Percentiles rank a stretch among this genome's conserved stretches.
These are phyloP conservation scores for Mycena sanguinolenta DNA, from an alignment of 768 basidiomycete genomes.

Conservation along the genomic window DNA sequence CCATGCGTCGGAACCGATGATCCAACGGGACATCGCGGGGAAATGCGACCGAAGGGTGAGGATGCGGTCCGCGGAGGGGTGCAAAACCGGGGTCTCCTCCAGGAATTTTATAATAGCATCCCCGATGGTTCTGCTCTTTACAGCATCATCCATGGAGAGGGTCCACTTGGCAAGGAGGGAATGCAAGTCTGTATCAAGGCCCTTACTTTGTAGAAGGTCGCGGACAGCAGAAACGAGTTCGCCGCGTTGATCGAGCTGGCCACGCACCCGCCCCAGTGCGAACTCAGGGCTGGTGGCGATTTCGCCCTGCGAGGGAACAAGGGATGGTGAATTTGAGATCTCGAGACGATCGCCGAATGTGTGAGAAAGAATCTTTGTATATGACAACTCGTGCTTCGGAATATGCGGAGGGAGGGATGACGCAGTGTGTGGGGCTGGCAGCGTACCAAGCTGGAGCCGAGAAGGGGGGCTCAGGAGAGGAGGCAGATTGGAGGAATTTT, in stretches of 20 bases:
- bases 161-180: constrained; percentile 85
- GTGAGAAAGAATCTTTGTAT: constrained; percentile 88
- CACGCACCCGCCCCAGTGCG: constrained; percentile 91
- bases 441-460: constrained; percentile 64
- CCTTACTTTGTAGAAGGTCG: constrained; percentile 68
- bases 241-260: constrained; percentile 81
- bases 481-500: constrained; percentile 62
- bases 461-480: constrained; percentile 49
- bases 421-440: constrained; percentile 43
- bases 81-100: constrained; percentile 52
- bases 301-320: constrained; percentile 77
- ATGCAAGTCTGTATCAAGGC: constrained; percentile 70
- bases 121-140: constrained; percentile 71
- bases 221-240: constrained; percentile 76
- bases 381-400: constrained; percentile 93
- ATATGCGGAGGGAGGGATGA: constrained; percentile 65
- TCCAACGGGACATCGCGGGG: constrained; percentile 86
- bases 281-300: constrained; percentile 94
- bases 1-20: constrained; percentile 98
- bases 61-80: constrained; percentile 66
- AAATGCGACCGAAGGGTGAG: constrained; percentile 74
- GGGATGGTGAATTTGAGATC: constrained; percentile 85
- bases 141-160: constrained; percentile 76
- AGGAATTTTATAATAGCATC: constrained; percentile 68
- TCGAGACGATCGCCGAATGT: constrained; percentile 86